Evolutionary conservation across 495 filamentous ascomycete genomes (phyloP), one percentile per base, ranked within the genome.

Genomic region (Penicillium cataractarum): DNA sequence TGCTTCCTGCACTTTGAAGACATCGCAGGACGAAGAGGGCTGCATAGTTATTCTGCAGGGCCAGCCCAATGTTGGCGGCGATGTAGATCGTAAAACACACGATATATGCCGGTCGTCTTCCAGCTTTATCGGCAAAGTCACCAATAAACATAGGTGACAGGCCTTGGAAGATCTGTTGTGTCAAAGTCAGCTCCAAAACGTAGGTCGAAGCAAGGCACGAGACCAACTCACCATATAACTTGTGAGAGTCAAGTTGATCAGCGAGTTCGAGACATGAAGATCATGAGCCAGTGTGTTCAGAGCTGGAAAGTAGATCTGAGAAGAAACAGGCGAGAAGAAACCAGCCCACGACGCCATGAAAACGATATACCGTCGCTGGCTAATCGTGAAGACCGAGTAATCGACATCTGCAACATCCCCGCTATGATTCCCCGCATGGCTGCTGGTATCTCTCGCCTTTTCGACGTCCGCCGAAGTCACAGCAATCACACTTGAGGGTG

Each of bases 271-370:
- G 0, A 91, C 87, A 46, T 82, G 65, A 9, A 91, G 77, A 53
- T 90, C 83, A 3, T 61, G 56, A 0, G 88, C 76, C 10, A 91
- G 66, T n/a, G 84, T 71, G 55, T 84, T 85, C 40, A 93, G 74
- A 4, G 88, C 89, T 2, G 90, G 90, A 56, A 91, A 91, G 71
- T 92, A 92, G 42, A 91, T 91, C 65, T 87, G 88, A 22, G 88
- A 86, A 0, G 88, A 89, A 27, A 92, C 80, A 2, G 90, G 89
- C 0, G 87, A 90, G 70, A 91, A 84, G 65, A 91, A 89, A 39
- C 84, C 83, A 12, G 84, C 84, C 55, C 81, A 80, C 26, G 86
- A 83, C 17, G 85, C 84, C 82, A 91, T 87, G 53, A 80, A 76
- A 15, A 90, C 76, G 53, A 90, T 85, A 55, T 61, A 71, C 7